Base-by-base conservation (phyloP, 352 stramenopile species). In the Plasmopara halstedii region DNA sequence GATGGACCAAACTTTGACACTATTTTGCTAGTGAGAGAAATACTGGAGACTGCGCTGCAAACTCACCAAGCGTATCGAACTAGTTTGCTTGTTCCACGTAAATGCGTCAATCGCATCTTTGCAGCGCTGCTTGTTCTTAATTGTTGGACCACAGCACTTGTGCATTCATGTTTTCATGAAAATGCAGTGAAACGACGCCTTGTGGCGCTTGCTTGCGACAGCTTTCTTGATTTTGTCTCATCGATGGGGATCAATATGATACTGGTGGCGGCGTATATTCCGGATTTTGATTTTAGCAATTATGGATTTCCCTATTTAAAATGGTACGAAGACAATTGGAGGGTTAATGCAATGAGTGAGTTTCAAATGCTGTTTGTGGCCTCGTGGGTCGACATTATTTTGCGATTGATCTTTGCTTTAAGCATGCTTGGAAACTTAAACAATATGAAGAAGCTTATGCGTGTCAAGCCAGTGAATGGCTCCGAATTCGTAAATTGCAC, bases 271-370 rank as follows among this genome's bases (percentile, higher is more conserved):
- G 11, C 50, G 11, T 49, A 57, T 29, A 5, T 54, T 4, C 27
- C 42, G 13, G 46, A 68, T 32, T 61, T 62, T 17, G 39, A 62
- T n/a, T 37, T 42, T 9, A 8, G 25, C 0, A 58, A 36, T 0
- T 35, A 50, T 13, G 53, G 44, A 5, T 74, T 65, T 26, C 46
- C 47, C 2, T 41, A 53, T 21, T 14, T 42, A 4, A 69, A 66
- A 31, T 84, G 69, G 69, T 79, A 64, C 35, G 48, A 64, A 19
- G 59, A 81, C 37, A 32, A 37, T 6, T 77, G 66, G 68, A 54
- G 64, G 4, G 56, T 67, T 14, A 53, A 72, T 27, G 56, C 56
- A 2, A 59, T 67, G 25, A 75, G 62, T 34, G 66, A 81, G n/a
- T 70, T 81, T 38, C 56, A 62, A 33, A 50, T 84, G 23, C 40